Evolutionary conservation across 208 protist species (phyloP).

Genomic region (Vickermania ingenoplastis): DNA sequence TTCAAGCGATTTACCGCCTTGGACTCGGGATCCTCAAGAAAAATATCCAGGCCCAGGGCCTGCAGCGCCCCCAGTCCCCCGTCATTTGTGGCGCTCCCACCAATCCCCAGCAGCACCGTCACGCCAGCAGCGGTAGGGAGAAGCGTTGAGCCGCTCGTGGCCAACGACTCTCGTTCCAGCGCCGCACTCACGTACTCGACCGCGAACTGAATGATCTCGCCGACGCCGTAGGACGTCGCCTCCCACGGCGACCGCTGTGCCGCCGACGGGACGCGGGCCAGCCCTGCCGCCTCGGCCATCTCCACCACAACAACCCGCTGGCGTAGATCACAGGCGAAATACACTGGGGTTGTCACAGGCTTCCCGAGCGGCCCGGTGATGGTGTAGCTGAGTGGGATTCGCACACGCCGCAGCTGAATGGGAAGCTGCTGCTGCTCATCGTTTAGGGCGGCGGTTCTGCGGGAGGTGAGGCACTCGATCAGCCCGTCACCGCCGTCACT

Average conservation of each 20-base stretch:
- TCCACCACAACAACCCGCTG: slow-evolving; percentile 50
- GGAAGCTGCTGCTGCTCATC: neutral
- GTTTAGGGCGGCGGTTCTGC: neutral
- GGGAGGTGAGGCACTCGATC: slow-evolving; percentile 43
- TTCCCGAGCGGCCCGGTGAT: slow-evolving; percentile 52
- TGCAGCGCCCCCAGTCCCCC: slow-evolving; percentile 70
- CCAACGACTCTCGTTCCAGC: neutral
- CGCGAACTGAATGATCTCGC: slow-evolving; percentile 52
- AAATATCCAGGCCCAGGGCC: slow-evolving; percentile 56
- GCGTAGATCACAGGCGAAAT: slow-evolving; percentile 46
- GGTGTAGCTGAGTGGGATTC: slow-evolving; percentile 8
- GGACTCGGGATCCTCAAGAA: slow-evolving; percentile 10
- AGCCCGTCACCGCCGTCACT: slow-evolving; percentile 71
- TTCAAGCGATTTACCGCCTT: slow-evolving; percentile 13
- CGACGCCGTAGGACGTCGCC: slow-evolving; percentile 69
- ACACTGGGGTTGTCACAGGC: slow-evolving; percentile 8
- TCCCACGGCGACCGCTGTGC: slow-evolving; percentile 28
- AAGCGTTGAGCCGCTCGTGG: neutral
- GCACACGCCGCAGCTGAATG: slow-evolving; percentile 9
- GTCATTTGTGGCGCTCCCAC: slow-evolving; percentile 79
- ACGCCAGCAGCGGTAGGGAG: slow-evolving; percentile 12
- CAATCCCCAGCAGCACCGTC: slow-evolving; percentile 56
- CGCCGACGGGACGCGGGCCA: slow-evolving; percentile 32
- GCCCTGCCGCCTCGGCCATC: slow-evolving; percentile 61
- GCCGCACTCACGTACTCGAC: slow-evolving; percentile 20